Conservation (phyloP, 2,329 filamentous ascomycete genomes). For the Zymoseptoria brevis region DNA sequence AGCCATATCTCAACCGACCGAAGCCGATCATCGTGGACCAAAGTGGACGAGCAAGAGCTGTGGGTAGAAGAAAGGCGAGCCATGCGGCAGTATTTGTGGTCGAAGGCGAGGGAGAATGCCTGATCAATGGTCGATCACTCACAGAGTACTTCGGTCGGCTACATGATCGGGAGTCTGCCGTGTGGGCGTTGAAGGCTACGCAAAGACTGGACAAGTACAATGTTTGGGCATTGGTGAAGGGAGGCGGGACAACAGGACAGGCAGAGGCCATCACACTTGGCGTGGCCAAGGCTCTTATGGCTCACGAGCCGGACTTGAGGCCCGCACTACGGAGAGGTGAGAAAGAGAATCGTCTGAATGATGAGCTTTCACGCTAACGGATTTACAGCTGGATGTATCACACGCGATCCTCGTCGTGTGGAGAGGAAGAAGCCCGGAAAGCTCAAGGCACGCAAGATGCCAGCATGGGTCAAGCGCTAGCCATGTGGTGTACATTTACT, state of each 20-base stretch:
- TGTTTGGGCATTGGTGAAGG: constrained; percentile 74
- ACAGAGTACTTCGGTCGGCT: constrained; percentile 74
- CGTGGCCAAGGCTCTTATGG: constrained; percentile 75
- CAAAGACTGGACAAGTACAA: constrained; percentile 92
- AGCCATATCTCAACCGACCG: constrained; percentile 58
- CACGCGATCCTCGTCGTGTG: constrained; percentile 81
- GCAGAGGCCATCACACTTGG: constrained; percentile 90
- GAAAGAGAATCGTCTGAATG: constrained; percentile 30
- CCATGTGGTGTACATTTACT: not conserved
- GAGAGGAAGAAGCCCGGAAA: constrained; percentile 98
- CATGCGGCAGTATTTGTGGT: constrained; percentile 80
- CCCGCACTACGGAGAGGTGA: constrained; percentile 79
- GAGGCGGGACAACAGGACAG: constrained; percentile 89
- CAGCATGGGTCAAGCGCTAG: constrained; percentile 87
- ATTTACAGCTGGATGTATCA: constrained; percentile 79
- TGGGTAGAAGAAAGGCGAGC: constrained; percentile 81
- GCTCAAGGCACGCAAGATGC: constrained; percentile 95
- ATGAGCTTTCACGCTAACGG: constrained; percentile 23
- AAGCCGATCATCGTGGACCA: constrained; percentile 63
- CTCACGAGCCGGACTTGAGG: constrained; percentile 90
- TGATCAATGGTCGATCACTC: constrained; percentile 85
- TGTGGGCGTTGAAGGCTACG: constrained; percentile 83
- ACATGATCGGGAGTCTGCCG: constrained; percentile 87
- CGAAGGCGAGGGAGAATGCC: constrained; percentile 81
- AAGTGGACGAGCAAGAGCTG: constrained; percentile 68